Conservation (phyloP, 768 basidiomycete species). For the Hericium coralloides region DNA sequence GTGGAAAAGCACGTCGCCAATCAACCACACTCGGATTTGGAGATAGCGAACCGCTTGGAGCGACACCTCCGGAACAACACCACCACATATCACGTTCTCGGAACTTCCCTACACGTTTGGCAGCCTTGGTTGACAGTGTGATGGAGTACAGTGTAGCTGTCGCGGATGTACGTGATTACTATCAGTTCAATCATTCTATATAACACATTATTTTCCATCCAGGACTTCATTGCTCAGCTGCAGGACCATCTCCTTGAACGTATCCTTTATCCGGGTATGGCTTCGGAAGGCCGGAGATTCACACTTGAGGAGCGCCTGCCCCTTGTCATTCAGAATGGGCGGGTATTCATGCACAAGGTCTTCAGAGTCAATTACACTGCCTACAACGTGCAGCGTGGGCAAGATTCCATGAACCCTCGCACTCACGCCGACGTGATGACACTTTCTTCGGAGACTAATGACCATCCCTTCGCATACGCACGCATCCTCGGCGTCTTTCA, state of each 20-base stretch:
- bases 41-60: background rate
- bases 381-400: conserved; percentile 11
- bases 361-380: conserved; percentile 17
- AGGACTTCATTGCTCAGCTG: conserved; percentile 14
- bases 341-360: conserved; percentile 14
- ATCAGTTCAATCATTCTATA: background rate
- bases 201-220: too few relatives aligned
- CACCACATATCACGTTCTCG: background rate
- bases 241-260: conserved; percentile 17
- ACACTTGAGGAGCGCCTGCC: background rate
- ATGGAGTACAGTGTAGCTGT: too few relatives aligned
- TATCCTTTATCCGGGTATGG: conserved; percentile 8
- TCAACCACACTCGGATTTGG: background rate
- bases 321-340: conserved; percentile 9
- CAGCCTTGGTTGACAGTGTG: too few relatives aligned
- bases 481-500: conserved; percentile 22
- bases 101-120: background rate
- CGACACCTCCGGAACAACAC: background rate
- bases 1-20: background rate
- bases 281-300: conserved; percentile 6
- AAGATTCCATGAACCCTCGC: conserved; percentile 15
- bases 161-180: too few relatives aligned
- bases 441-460: background rate
- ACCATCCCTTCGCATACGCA: conserved; percentile 24
- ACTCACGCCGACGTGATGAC: conserved; percentile 16